These are phyloP conservation scores for Pythium biforme DNA, from an alignment of 352 stramenopile species.

Conservation along the genomic window DNA sequence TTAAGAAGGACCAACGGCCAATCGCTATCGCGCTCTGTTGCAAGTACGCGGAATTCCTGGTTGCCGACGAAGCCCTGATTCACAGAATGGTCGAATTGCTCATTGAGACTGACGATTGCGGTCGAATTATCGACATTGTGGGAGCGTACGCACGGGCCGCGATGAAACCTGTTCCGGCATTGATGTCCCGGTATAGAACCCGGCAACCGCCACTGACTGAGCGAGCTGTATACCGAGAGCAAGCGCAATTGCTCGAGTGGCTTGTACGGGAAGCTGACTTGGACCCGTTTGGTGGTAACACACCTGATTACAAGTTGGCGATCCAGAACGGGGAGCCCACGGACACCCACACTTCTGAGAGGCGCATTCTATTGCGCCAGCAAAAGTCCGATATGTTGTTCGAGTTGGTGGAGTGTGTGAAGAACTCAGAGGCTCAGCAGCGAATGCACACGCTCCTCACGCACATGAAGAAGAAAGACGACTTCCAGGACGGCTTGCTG, in stretches of 20 bases:
- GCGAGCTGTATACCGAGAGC: conserved; percentile 6
- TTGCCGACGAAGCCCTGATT: background rate
- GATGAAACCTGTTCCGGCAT: background rate
- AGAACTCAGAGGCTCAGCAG: conserved; percentile 2
- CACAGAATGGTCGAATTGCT: conserved; percentile 5
- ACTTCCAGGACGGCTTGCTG: conserved; percentile 3
- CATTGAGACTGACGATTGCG: conserved; percentile 4
- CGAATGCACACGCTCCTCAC: conserved; percentile 8
- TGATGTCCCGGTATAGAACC: conserved; percentile 3
- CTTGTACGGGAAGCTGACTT: conserved; percentile 1
- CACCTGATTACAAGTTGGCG: too few relatives aligned
- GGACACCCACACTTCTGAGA: background rate
- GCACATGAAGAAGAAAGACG: conserved; percentile 14
- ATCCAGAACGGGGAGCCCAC: background rate
- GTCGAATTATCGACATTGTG: conserved; percentile 1
- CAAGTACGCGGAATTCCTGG: conserved; percentile 1
- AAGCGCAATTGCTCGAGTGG: conserved; percentile 9
- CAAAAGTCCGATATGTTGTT: background rate
- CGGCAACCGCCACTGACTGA: background rate
- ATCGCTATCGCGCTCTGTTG: conserved; percentile 1
- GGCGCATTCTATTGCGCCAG: background rate
- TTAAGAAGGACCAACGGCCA: background rate
- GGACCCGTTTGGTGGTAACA: conserved; percentile 17
- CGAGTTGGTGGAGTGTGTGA: background rate
- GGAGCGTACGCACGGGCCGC: background rate